Conservation (phyloP, 352 stramenopile genomes). For the Pythium brassicae region DNA sequence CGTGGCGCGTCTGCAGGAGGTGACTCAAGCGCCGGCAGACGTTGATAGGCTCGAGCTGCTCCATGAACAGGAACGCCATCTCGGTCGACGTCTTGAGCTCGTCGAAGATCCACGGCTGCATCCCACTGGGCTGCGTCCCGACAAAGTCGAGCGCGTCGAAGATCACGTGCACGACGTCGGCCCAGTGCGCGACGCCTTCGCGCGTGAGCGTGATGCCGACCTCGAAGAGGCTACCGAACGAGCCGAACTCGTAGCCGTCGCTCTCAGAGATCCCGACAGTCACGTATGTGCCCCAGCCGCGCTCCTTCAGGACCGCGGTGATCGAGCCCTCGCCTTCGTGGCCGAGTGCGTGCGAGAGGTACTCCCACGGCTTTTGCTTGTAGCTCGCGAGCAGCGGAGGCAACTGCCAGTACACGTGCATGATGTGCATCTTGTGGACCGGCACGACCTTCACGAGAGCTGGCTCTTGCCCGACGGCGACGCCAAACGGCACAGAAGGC, state of each 20-base stretch:
- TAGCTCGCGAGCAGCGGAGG: conserved; percentile 37
- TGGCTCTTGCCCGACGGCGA: conserved; percentile 20
- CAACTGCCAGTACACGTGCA: conserved; percentile 51
- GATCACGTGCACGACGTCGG: conserved; percentile 37
- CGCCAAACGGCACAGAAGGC: conserved; percentile 26
- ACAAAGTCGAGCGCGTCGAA: conserved; percentile 42
- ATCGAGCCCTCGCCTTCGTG: conserved; percentile 48
- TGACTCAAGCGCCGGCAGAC: conserved; percentile 48
- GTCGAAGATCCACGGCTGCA: conserved; percentile 52
- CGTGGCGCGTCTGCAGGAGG: conserved; percentile 46
- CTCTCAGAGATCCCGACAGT: conserved; percentile 39
- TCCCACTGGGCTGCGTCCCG: neutral
- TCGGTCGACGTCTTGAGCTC: conserved; percentile 40
- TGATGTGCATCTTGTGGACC: conserved; percentile 35
- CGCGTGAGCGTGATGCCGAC: conserved; percentile 45
- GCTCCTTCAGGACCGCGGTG: conserved; percentile 31
- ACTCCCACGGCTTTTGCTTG: conserved; percentile 48
- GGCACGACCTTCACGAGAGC: conserved; percentile 37
- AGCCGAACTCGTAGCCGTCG: conserved; percentile 62
- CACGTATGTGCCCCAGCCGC: conserved; percentile 40
- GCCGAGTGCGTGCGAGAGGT: conserved; percentile 42
- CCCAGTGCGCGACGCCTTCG: conserved; percentile 33
- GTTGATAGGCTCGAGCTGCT: conserved; percentile 34
- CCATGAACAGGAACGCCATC: conserved; percentile 63
- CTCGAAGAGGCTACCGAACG: conserved; percentile 53